Base-by-base conservation (phyloP, 1,284 basidiomycete species). In the Ceratobasidium sp. region DNA sequence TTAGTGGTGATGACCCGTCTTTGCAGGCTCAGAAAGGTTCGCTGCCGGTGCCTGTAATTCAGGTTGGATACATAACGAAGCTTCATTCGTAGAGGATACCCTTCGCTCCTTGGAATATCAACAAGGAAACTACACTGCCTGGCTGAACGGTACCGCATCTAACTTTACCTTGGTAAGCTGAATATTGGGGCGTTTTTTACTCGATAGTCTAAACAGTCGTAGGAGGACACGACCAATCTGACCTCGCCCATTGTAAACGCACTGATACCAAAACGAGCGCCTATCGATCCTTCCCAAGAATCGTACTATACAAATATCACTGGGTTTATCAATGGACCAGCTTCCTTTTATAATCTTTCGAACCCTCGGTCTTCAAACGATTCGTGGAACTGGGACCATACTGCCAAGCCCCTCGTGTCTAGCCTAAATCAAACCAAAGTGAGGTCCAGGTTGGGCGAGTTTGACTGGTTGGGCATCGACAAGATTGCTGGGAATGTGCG, bases 281-380 rank as follows among this genome's bases (percentile, higher is more conserved):
- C 79, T 59, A 78, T 89, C 3, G 84, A 88, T 76, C 83, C 86
- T 1, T 72, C 76, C 14, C 72, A 77, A 30, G 81, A 82, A 10
- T 89, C 91, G 0, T 93, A 92, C 78, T 91, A 89, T 77, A 80
- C 83, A 3, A 93, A 93, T 77, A 83, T 90, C 59, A 92, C 92
- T 16, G 92, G 91, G 16, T 92, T 91, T 78, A 84, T 91, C 75
- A 88, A 88, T 72, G 90, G 89, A 5, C 81, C 86, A 50, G 79
- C 86, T 18, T 80, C 82, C 39, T 86, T 87, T 76, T 83, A 87
- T 77, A 93, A 93, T 77, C 85, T 92, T 57, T 62, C 72, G n/a
- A 18, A 73, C 39, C 39, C 57, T 60, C 71, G 10, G 46, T 69
- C 70, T 30, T 53, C 55, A 30, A 71, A 2, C 77, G 83, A 14